Percentiles rank a stretch among this genome's conserved stretches.
These are phyloP conservation scores for Balamuthia mandrillaris DNA, from an alignment of 208 protist genomes.

Conservation along the genomic window DNA sequence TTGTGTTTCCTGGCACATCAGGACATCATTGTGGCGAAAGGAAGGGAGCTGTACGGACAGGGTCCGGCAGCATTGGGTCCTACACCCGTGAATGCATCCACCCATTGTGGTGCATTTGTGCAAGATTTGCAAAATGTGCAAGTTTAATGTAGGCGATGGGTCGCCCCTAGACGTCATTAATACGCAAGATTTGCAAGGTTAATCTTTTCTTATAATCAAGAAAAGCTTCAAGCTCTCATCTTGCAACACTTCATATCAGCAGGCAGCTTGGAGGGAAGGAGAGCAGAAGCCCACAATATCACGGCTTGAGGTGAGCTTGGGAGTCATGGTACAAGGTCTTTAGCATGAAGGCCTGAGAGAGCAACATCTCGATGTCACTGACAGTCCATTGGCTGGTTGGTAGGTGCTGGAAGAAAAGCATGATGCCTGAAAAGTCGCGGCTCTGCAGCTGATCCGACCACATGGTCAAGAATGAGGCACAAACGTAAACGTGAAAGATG, in stretches of 20 bases:
- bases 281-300: background rate
- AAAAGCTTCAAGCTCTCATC: background rate
- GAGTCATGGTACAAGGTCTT: slow-evolving; percentile 24
- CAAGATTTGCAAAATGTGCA: background rate
- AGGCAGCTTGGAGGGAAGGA: background rate
- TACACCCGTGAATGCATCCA: background rate
- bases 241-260: background rate
- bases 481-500: slow-evolving; percentile 78
- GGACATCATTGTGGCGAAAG: background rate
- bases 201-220: too few relatives aligned
- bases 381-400: slow-evolving; percentile 70
- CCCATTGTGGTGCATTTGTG: background rate
- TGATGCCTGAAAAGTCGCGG: slow-evolving; percentile 66
- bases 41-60: background rate
- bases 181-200: too few relatives aligned
- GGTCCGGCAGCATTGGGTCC: background rate
- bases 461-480: slow-evolving; percentile 69
- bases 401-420: slow-evolving; percentile 69
- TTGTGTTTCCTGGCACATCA: background rate
- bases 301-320: slow-evolving; percentile 21
- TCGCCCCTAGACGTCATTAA: too few relatives aligned
- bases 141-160: background rate
- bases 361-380: slow-evolving; percentile 65
- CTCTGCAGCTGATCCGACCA: slow-evolving; percentile 54
- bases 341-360: slow-evolving; percentile 62